Conservation (phyloP, 2,329 filamentous ascomycete genomes). For the Aspergillus alliaceus region DNA sequence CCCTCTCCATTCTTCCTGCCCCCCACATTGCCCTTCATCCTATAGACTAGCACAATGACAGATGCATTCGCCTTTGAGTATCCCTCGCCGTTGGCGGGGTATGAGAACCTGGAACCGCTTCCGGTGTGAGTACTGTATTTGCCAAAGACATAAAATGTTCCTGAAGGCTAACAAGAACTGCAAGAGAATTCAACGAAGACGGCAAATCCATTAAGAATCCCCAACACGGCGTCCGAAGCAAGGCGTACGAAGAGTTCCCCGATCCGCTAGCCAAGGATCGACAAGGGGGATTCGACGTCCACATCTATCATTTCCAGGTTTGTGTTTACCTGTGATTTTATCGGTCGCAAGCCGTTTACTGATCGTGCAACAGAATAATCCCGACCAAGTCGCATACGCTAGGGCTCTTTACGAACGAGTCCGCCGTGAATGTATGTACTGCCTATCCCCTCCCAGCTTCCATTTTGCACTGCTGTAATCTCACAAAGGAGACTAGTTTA, state of each 20-base stretch:
- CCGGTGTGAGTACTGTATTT: slow-evolving; percentile 37
- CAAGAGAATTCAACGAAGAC: slow-evolving; percentile 63
- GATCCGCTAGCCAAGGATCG: slow-evolving; percentile 65
- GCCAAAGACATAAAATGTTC: too few relatives aligned
- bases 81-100: slow-evolving; percentile 56
- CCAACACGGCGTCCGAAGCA: slow-evolving; percentile 59
- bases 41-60: slow-evolving; percentile 38
- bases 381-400: slow-evolving; percentile 66
- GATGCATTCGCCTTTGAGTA: slow-evolving; percentile 55
- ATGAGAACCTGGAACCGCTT: slow-evolving; percentile 49
- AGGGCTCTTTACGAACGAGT: slow-evolving; percentile 74
- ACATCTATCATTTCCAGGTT: slow-evolving; percentile 76
- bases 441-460: not conserved
- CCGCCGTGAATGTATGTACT: slow-evolving; percentile 68
- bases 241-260: slow-evolving; percentile 69
- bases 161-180: not conserved
- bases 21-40: not conserved
- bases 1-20: not conserved
- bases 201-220: slow-evolving; percentile 77
- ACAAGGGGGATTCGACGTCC: slow-evolving; percentile 78
- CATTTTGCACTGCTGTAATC: not conserved
- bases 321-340: not conserved
- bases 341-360: too few relatives aligned
- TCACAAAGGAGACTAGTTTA: too few relatives aligned
- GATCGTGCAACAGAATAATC: slow-evolving; percentile 50